A percentile compares a stretch with the other conserved stretches of the same genome.
phyloP scores from a whole-genome alignment of 257 asterid genomes.

The Coffea eugenioides region DNA sequence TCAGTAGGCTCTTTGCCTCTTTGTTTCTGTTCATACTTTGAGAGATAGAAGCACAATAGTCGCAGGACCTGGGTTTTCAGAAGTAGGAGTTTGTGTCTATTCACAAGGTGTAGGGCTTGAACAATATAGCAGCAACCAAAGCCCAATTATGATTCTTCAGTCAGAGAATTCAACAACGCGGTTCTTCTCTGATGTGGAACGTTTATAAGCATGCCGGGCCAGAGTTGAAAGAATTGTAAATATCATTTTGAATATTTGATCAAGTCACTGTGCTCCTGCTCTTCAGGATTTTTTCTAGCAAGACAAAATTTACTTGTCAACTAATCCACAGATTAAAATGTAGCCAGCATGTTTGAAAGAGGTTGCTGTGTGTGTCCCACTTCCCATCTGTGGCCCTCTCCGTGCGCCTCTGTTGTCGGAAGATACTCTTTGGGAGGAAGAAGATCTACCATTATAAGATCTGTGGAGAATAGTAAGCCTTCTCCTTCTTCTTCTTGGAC shows the following conservation, averaged over 20 bases:
- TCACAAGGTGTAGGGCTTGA: neutral
- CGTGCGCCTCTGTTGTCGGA: neutral
- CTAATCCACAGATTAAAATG: neutral
- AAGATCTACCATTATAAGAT: too few species aligned
- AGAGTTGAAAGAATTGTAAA: neutral
- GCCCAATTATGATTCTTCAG: neutral
- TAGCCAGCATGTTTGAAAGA: neutral
- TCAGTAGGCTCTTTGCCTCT: constrained; percentile 13
- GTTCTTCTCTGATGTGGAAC: neutral
- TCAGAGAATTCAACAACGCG: neutral
- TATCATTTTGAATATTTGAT: neutral
- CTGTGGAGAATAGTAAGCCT: neutral
- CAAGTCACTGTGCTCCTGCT: neutral
- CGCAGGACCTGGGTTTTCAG: constrained; percentile 26
- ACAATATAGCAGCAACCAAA: neutral
- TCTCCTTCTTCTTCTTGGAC: too few species aligned
- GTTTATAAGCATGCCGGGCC: neutral
- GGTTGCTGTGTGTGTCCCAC: neutral
- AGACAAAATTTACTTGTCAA: neutral
- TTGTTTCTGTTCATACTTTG: constrained; percentile 7
- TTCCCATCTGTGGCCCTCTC: neutral
- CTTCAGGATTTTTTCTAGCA: neutral
- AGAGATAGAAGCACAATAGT: constrained; percentile 14
- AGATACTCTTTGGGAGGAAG: too few species aligned
- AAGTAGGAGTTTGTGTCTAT: constrained; percentile 25